phyloP scores from a whole-genome alignment of 441 rosid species.

The Syzygium malaccense region DNA sequence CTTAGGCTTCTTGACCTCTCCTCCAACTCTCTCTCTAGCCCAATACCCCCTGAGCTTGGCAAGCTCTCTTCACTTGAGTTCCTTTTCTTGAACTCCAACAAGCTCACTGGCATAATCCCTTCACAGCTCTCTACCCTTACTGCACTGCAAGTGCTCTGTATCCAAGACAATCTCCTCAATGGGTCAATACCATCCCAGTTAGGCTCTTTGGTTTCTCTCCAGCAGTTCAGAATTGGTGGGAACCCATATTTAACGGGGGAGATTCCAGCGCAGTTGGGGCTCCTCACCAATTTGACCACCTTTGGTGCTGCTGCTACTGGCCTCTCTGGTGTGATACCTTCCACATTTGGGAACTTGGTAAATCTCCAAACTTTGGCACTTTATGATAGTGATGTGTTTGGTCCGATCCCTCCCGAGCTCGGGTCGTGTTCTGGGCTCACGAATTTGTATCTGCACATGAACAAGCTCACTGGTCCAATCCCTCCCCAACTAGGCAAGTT shows the following conservation, averaged over 20 bases:
- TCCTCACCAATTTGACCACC: conserved; percentile 70
- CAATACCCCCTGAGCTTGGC: conserved; percentile 69
- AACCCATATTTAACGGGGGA: conserved; percentile 71
- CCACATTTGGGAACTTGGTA: conserved; percentile 71
- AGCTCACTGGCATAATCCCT: conserved; percentile 63
- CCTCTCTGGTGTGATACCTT: conserved; percentile 74
- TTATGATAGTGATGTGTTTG: conserved; percentile 76
- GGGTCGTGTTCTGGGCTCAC: conserved; percentile 70
- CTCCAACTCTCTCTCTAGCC: conserved; percentile 72
- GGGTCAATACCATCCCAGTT: conserved; percentile 79
- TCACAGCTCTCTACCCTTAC: conserved; percentile 57
- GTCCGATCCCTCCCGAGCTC: conserved; percentile 74
- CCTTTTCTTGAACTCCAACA: conserved; percentile 76
- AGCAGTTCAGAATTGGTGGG: conserved; percentile 79
- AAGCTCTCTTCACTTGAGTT: conserved; percentile 71
- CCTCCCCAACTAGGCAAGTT: conserved; percentile 75
- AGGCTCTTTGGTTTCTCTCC: conserved; percentile 73
- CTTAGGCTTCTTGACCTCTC: conserved; percentile 87
- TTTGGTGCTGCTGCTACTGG: conserved; percentile 84
- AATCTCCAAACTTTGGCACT: conserved; percentile 82
- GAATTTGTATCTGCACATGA: conserved; percentile 86
- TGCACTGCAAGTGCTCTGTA: conserved; percentile 64
- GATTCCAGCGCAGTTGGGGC: conserved; percentile 69
- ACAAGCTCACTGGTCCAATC: conserved; percentile 78
- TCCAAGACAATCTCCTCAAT: conserved; percentile 79